These are phyloP conservation scores for Xerocomellus intermedius DNA, from an alignment of 768 basidiomycete species.

Conservation along the genomic window DNA sequence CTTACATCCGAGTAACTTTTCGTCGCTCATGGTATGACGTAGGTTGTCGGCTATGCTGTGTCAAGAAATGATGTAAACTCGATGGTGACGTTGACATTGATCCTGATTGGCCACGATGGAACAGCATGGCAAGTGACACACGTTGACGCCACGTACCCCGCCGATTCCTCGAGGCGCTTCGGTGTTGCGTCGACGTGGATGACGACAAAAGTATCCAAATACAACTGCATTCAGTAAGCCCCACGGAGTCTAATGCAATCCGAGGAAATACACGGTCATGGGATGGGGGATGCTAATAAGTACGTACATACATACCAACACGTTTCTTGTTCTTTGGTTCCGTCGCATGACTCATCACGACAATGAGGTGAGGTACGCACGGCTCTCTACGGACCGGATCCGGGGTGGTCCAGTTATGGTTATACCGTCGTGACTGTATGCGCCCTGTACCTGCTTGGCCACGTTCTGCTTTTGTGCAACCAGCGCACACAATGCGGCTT, in stretches of 20 bases:
- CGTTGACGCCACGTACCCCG: background rate
- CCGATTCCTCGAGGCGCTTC: background rate
- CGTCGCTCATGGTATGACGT: background rate
- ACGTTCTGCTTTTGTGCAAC: constrained; percentile 28
- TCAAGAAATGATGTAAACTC: constrained; percentile 6
- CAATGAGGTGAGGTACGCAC: constrained; percentile 21
- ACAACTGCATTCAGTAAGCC: background rate
- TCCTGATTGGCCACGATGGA: background rate
- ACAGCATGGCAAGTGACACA: constrained; percentile 10
- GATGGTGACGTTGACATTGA: background rate
- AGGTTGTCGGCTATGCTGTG: background rate
- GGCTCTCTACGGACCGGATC: constrained; percentile 11
- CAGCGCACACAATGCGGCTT: constrained; percentile 86
- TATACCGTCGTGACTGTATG: constrained; percentile 4
- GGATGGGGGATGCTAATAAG: background rate
- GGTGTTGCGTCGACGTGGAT: too few species aligned
- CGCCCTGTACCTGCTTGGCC: constrained; percentile 10
- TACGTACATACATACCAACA: constrained; percentile 15
- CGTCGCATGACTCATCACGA: constrained; percentile 10
- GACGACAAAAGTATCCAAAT: background rate
- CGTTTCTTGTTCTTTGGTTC: background rate
- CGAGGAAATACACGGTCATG: constrained; percentile 6
- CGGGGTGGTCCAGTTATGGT: constrained; percentile 1
- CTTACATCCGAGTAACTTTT: constrained; percentile 5
- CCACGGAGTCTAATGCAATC: constrained; percentile 4